Base-by-base conservation (phyloP, 495 filamentous ascomycete genomes). In the Trichoderma erinaceum region DNA sequence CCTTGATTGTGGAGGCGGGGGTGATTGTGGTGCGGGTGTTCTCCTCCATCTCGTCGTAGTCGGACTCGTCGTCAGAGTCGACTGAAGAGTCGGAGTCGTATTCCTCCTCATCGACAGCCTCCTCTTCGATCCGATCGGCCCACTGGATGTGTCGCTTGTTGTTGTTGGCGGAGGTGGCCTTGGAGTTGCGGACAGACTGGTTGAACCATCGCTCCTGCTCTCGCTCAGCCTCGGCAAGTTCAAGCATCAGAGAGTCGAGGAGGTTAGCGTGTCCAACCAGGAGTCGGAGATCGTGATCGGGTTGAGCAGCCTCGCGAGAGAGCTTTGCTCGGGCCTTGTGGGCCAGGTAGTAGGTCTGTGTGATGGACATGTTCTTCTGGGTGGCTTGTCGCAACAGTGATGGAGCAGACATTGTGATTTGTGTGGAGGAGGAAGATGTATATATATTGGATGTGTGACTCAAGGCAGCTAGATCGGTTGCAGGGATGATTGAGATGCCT, bases 121-220 rank as follows among this genome's bases (percentile, higher is more conserved):
- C 84, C 83, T 86, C 85, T 72, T 93, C 80, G 69, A 93, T 84
- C 63, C 86, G 81, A 71, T 97, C 91, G 56, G 91, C 89, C 91
- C 92, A 97, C 86, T 94, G 89, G 75, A 96, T 87, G 83, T 92
- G 92, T 72, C 82, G 83, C 56, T 88, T 82, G 69, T 85, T 73
- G 56, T 82, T 83, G 66, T 83, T 79, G 63, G 76, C 74, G 68
- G 79, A 74, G 73, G 83, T 81, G 72, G 78, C 79, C 75, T 84
- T 83, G 72, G 90, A 92, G 73, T 89, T 90, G 76, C 83, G 86
- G 79, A 97, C 91, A 69, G 91, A 92, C 79, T 94, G 88, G 86
- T 97, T 93, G 88, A 97, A 98, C 96, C 96, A 98, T 66, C 85
- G 89, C 79, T 98, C 95, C 78, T 98, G 95, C 77, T 98, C 93